phyloP scores from a whole-genome alignment of 805 yeast species.

The Dipodascus albidus region DNA sequence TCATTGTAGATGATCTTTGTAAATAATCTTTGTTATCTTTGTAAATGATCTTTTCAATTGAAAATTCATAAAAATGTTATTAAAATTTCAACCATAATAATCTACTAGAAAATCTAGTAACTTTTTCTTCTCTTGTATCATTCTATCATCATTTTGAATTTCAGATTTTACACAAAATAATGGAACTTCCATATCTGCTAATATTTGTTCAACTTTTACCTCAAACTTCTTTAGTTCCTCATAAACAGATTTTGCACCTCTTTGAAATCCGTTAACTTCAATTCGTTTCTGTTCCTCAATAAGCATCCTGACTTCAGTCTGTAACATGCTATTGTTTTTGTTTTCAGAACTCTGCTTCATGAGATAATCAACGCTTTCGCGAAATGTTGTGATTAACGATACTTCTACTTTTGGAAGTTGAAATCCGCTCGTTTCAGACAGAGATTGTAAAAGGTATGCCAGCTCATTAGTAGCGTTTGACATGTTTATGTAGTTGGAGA shows the following conservation, averaged over 20 bases:
- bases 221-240: constrained; percentile 4
- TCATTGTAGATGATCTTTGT: no score
- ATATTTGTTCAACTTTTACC: constrained; percentile 4
- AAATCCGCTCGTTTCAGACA: background rate
- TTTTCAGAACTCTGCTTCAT: background rate
- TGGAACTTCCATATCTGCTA: constrained; percentile 12
- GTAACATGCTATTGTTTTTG: background rate
- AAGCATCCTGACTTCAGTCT: constrained; percentile 6
- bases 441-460: background rate
- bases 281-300: constrained; percentile 11
- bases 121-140: constrained; percentile 10
- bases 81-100: background rate
- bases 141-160: background rate
- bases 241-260: constrained; percentile 9
- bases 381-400: background rate
- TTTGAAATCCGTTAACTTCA: constrained; percentile 12
- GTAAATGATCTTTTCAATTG: no score
- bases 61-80: no score
- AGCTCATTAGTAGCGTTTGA: background rate
- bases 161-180: constrained; percentile 10
- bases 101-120: constrained; percentile 12
- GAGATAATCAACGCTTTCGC: background rate
- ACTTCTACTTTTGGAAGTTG: background rate
- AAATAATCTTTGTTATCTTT: no score
- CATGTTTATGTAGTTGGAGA: background rate